Evolutionary conservation across 176 grass and related monocot species (phyloP).

Genomic region (Coix lacrymajobi): DNA sequence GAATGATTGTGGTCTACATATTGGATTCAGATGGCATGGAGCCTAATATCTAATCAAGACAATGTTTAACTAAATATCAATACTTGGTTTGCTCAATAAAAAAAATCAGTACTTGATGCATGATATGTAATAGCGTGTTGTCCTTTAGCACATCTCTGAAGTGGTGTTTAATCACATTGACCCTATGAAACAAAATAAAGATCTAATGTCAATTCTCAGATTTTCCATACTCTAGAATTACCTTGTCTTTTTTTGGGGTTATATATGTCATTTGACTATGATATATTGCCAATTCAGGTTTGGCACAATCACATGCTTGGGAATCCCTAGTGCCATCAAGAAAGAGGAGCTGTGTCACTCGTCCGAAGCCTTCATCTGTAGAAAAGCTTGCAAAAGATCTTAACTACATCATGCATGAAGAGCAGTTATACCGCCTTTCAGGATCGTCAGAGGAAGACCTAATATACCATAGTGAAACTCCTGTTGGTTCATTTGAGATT

Average conservation of each 20-base stretch:
- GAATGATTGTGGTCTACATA: not conserved
- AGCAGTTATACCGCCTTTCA: slow-evolving; percentile 55
- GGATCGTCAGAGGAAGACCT: slow-evolving; percentile 73
- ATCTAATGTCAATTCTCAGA: not conserved
- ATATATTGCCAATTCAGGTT: slow-evolving; percentile 51
- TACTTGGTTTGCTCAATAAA: not conserved
- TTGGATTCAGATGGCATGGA: not conserved
- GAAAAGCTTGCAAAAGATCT: slow-evolving; percentile 90
- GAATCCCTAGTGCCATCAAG: slow-evolving; percentile 74
- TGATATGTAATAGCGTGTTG: not conserved
- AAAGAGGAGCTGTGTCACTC: slow-evolving; percentile 65
- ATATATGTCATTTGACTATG: slow-evolving; percentile 14
- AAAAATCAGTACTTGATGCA: not conserved
- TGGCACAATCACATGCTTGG: slow-evolving; percentile 86
- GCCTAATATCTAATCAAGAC: not conserved
- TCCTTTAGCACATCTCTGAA: not conserved
- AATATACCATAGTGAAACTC: slow-evolving; percentile 66
- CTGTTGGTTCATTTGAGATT: slow-evolving; percentile 73
- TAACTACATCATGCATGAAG: slow-evolving; percentile 75
- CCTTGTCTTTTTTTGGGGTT: not conserved
- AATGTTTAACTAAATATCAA: not conserved
- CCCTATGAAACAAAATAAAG: slow-evolving; percentile 1
- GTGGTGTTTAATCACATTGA: not conserved
- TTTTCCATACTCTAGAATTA: slow-evolving; percentile 5
- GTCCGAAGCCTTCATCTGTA: slow-evolving; percentile 51